A percentile compares a stretch with the other conserved stretches of the same genome.
Conservation (phyloP, 768 basidiomycete species). For the Russula virescens region DNA sequence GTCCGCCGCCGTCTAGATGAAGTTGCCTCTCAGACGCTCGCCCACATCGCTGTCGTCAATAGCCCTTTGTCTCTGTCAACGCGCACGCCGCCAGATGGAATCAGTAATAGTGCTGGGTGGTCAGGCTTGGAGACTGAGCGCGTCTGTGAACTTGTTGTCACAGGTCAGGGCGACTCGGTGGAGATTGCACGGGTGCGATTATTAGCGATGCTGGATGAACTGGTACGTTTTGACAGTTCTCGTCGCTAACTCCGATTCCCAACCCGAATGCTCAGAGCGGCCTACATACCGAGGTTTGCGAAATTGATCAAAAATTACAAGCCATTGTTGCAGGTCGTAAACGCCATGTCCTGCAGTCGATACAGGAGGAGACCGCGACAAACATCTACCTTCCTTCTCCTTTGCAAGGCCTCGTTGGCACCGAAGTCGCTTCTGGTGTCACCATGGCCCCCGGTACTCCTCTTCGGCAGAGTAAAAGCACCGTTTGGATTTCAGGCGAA, state of each 20-base stretch:
- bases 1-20: slow-evolving; percentile 86
- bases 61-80: slow-evolving; percentile 69
- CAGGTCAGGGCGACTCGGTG: slow-evolving; percentile 82
- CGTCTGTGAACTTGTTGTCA: slow-evolving; percentile 88
- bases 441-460: slow-evolving; percentile 34
- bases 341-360: slow-evolving; percentile 77
- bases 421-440: slow-evolving; percentile 45
- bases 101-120: slow-evolving; percentile 73
- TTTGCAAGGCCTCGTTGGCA: slow-evolving; percentile 77
- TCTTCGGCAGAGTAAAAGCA: slow-evolving; percentile 56
- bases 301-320: slow-evolving; percentile 94
- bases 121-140: slow-evolving; percentile 91
- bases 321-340: slow-evolving; percentile 88
- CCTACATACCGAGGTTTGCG: slow-evolving; percentile 82
- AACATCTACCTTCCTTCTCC: slow-evolving; percentile 95
- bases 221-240: slow-evolving; percentile 49
- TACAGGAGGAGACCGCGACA: slow-evolving; percentile 95
- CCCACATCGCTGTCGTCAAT: slow-evolving; percentile 92
- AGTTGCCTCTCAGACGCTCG: slow-evolving; percentile 86
- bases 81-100: slow-evolving; percentile 70
- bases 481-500: slow-evolving; percentile 96
- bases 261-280: slow-evolving; percentile 54
- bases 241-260: background rate
- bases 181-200: slow-evolving; percentile 87
- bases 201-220: slow-evolving; percentile 90